These are phyloP conservation scores for Salix caprea DNA, from an alignment of 345 rosid genomes.

Conservation along the genomic window DNA sequence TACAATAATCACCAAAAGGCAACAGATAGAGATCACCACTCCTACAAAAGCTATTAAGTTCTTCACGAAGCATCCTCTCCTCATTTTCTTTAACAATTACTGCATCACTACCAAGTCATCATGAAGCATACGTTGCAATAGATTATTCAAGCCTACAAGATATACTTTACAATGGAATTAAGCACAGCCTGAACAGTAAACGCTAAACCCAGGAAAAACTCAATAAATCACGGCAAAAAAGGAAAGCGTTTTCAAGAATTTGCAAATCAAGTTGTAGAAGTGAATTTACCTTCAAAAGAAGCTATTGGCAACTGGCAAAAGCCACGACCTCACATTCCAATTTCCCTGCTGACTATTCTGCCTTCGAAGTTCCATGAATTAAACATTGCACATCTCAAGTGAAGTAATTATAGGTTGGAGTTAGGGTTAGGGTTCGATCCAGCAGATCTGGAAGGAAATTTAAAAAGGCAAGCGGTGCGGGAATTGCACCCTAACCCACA, in stretches of 20 bases:
- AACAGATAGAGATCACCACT: conserved; percentile 43
- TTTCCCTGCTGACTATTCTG: not conserved
- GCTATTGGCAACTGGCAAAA: not conserved
- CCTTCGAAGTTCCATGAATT: not conserved
- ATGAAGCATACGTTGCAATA: not conserved
- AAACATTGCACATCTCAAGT: not conserved
- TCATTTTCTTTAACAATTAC: conserved; percentile 29
- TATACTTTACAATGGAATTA: not conserved
- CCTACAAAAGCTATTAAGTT: conserved; percentile 39
- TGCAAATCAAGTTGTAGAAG: not conserved
- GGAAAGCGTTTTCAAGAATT: not conserved
- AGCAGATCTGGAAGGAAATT: not conserved
- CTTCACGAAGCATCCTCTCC: conserved; percentile 28
- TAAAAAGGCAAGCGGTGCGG: not conserved
- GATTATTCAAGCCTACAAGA: not conserved
- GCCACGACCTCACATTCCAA: not conserved
- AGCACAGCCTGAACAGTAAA: not conserved
- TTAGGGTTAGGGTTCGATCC: not conserved
- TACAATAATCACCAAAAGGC: conserved; percentile 34
- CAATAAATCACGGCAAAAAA: not conserved
- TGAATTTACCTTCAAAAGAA: not conserved
- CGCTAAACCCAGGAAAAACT: not conserved
- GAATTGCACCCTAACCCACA: not conserved
- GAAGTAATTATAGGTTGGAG: not conserved
- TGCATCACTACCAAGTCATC: not conserved